Evolutionary conservation across 139 green algal species (phyloP).

Genomic region (Tetradesmus lagerheimii): DNA sequence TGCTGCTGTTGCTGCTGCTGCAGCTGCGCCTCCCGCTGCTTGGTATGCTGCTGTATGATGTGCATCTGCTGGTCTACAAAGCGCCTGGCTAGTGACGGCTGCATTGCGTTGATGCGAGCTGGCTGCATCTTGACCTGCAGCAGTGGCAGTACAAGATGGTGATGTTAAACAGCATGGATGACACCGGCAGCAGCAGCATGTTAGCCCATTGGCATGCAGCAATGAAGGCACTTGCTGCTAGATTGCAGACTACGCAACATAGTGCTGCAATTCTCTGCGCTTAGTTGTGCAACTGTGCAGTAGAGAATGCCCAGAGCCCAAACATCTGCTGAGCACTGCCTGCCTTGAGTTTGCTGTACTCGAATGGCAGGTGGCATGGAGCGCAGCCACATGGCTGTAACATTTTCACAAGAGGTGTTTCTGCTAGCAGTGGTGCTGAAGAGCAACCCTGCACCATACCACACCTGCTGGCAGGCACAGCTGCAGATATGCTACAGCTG

Average conservation of each 20-base stretch:
- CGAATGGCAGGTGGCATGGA: too few species aligned
- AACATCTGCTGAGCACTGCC: too few species aligned
- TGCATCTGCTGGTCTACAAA: conserved; percentile 36
- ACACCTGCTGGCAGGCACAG: neutral
- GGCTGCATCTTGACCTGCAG: conserved; percentile 41
- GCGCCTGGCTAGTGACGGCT: conserved; percentile 36
- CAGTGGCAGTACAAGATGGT: neutral
- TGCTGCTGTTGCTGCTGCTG: conserved; percentile 17
- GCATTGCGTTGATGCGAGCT: conserved; percentile 3
- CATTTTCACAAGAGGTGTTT: neutral
- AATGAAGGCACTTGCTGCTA: neutral
- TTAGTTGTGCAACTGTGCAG: too few species aligned
- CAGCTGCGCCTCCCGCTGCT: neutral
- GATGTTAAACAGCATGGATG: neutral
- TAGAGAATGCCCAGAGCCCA: too few species aligned
- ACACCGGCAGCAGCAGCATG: neutral
- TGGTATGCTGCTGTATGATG: neutral
- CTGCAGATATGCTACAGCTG: neutral
- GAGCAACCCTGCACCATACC: neutral
- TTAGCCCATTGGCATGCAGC: too few species aligned
- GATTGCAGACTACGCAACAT: too few species aligned
- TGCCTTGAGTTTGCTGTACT: too few species aligned
- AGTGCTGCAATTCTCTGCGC: too few species aligned
- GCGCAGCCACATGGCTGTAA: too few species aligned
- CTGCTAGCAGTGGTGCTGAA: neutral